Conservation (phyloP, 1,284 basidiomycete genomes). For the Rhizoctonia solani region DNA sequence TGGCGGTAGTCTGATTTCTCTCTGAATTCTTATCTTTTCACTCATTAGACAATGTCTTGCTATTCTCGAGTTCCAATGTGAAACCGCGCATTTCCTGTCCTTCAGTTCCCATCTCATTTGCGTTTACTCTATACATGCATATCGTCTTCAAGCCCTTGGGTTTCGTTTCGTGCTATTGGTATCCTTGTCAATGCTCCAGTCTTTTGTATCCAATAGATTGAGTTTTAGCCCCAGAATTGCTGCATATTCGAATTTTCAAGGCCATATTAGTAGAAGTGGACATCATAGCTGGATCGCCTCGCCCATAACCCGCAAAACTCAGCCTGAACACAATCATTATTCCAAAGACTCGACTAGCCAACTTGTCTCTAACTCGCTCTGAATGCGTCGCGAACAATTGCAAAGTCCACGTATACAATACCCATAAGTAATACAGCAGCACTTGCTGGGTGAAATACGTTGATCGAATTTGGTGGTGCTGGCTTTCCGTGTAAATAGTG, state of each 20-base stretch:
- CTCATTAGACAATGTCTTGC: background rate
- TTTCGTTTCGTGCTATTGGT: background rate
- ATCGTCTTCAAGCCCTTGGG: background rate
- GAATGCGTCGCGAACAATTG: no score
- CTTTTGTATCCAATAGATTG: conserved; percentile 32
- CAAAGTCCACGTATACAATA: no score
- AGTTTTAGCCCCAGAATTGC: background rate
- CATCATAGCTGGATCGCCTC: no score
- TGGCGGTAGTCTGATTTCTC: background rate
- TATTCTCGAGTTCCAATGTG: background rate
- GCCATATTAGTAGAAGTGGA: no score
- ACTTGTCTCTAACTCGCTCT: no score
- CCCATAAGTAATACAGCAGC: no score
- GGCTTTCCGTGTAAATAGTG: no score
- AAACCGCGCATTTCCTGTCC: background rate
- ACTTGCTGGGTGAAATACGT: no score
- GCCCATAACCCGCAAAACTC: no score
- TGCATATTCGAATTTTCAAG: background rate
- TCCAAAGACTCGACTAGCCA: no score
- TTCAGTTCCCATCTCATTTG: background rate
- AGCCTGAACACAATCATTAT: no score
- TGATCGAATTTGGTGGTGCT: no score
- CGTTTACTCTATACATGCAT: conserved; percentile 9
- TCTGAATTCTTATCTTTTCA: background rate
- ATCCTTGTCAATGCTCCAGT: background rate